Conservation (phyloP, 306 rosid species). For the Gynostemma pentaphyllum region DNA sequence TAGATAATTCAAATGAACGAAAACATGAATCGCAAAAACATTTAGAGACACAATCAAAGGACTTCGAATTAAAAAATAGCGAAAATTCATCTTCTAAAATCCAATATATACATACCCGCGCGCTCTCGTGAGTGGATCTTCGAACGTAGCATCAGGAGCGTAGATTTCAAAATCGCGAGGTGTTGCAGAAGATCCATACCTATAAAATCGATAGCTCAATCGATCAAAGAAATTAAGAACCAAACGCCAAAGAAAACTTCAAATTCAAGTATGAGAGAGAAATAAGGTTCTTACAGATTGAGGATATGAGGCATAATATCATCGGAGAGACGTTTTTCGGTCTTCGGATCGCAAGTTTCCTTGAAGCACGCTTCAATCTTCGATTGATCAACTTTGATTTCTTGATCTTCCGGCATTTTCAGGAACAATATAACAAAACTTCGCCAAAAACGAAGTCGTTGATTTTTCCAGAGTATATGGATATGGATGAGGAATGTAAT, state of each 20-base stretch:
- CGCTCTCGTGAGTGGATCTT: constrained; percentile 78
- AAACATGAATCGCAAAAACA: neutral
- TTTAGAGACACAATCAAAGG: too few species aligned
- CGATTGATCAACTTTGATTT: constrained; percentile 8
- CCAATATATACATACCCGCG: constrained; percentile 31
- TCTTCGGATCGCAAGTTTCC: constrained; percentile 9
- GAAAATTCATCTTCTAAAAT: constrained; percentile 5
- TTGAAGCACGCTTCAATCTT: constrained; percentile 15
- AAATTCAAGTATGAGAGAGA: neutral
- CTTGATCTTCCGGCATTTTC: constrained; percentile 11
- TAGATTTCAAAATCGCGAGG: constrained; percentile 64
- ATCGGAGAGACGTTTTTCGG: constrained; percentile 25
- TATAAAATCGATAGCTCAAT: constrained; percentile 13
- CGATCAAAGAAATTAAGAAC: neutral
- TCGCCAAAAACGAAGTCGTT: neutral
- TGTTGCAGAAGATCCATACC: constrained; percentile 59
- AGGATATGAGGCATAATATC: constrained; percentile 52
- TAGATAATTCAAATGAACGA: neutral
- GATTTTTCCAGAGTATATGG: neutral
- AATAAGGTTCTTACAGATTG: constrained; percentile 31
- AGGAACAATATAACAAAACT: neutral
- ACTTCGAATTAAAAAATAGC: neutral
- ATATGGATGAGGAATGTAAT: neutral
- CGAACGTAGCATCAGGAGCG: constrained; percentile 57
- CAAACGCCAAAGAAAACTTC: neutral